Evolutionary conservation across 345 rosid genomes (phyloP), one percentile per base, ranked within the genome.

Genomic region (Populus deltoides): DNA sequence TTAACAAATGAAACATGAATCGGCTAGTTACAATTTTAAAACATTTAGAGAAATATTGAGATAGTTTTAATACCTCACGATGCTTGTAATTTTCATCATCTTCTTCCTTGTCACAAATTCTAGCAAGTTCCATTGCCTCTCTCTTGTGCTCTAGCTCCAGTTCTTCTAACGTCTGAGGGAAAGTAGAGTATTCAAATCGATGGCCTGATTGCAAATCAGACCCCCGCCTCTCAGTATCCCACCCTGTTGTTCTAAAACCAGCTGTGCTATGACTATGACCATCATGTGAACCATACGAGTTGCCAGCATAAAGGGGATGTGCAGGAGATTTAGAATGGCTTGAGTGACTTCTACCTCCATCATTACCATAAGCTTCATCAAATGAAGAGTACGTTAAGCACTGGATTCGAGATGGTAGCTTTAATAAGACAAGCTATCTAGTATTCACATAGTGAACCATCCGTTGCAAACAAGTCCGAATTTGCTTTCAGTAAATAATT

Each of bases 281-380:
- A 78, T 86, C 94, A 86, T 90, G 88, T 33, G 97, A 85, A 86
- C 87, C 89, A 83, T 78, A 86, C 41, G 88, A 85, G 90, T 90
- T 90, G 87, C 93, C 90, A 82, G 85, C 82, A 88, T 89, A 89
- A 61, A 88, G 87, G 74, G 90, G 87, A 57, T 43, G 70, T 67
- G 89, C 94, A 51, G 99, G 99, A 74, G 99, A 95, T 88, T 91
- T 93, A 72, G 98, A 92, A 85, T 82, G 90, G 90, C 92, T 95
- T 61, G 94, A 88, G 82, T 83, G 93, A 84, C 95, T 80, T 86
- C 97, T 91, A 90, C 91, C 91, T 84, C 97, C 92, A 68, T 91
- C 97, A 89, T 90, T 94, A 88, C 97, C 97, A 88, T 90, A 91
- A 92, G 99, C 99, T 97, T 92, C 98, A 94, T 66, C 84, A 91